Base-by-base conservation (phyloP, 2,329 filamentous ascomycete species). In the Onygenales sp. region DNA sequence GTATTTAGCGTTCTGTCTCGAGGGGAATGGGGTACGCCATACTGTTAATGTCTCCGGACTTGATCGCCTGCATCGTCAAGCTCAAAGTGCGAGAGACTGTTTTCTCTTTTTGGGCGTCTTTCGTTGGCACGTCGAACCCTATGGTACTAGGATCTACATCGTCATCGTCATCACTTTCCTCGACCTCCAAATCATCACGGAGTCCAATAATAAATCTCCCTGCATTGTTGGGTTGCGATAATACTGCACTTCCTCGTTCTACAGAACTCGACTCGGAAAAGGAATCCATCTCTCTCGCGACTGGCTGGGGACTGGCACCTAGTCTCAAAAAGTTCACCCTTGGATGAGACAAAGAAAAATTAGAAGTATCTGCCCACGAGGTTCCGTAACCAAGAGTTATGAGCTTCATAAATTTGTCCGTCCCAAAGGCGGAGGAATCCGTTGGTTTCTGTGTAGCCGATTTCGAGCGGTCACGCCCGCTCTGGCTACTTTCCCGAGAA, bases 381-480 rank as follows among this genome's bases (percentile, higher is more conserved):
- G 74, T 73, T 13, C 75, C 74, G 62, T 78, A 78, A 7, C 75
- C 75, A 21, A 77, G 62, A 21, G 73, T 77, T 35, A 78, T 63
- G 57, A 76, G 73, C 57, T 75, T 78, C 63, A 76, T 72, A 54
- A 77, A 65, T 2, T 66, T 72, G 7, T 76, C 74, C 3, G 73
- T 66, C 27, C 65, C 68, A 58, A 71, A 70, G 3, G 62, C 56
- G 14, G 63, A 60, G 43, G 62, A 61, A 10, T 69, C 65, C 43
- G 58, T 58, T 5, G 59, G 53, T 38, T 60, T 58, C 47, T 53
- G 36, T 41, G 54, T 49, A 33, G 60, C 44, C 17, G 51, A 8
- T 17, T 41, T 49, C 9, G 36, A 39, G 11, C 3, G 11, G 8
- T 49, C 36, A 27, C 41, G 57, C 2, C 59, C 58, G 47, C 48